Base-by-base conservation (phyloP, 1,284 basidiomycete species). In the Ceratobasidium sp. region DNA sequence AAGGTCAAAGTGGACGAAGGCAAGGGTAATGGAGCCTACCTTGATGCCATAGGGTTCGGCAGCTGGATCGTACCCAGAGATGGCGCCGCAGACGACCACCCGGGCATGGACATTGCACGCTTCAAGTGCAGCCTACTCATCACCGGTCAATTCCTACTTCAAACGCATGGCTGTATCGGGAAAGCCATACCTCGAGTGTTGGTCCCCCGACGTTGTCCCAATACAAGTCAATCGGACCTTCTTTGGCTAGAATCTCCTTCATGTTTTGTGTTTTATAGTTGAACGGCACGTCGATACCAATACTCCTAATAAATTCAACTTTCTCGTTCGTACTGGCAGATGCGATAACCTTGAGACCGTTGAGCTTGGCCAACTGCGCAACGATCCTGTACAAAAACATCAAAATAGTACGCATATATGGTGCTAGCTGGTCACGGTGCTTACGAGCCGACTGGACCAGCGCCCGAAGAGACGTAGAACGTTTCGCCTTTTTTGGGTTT, bases 391-490 rank as follows among this genome's bases (percentile, higher is more conserved):
- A 16, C 20, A n/a, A 27, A 14, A 8, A 38, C 6, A 6, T 65
- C 27, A 62, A 27, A 33, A n/a, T 33, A 23, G 4, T 44, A n/a
- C 44, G 35, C 70, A 30, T 60, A 27, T 14, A 48, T 6, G 52
- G 50, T n/a, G 60, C n/a, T 35, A 30, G n/a, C 65, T 46, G 18
- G n/a, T 30, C 27, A 50, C 55, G n/a, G 30, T 20, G 84, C 87
- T 80, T 74, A 87, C 88, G 82, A 85, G 81, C 81, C 85, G 79
- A 86, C 89, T 0, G 86, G 85, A 8, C 88, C 88, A 18, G 88
- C 89, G 2, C 88, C 90, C 3, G 88, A 87, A 4, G 86, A 87
- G 23, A 92, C 86, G 73, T 90, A 89, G 27, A 89, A 86, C 0
- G 85, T 87, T 41, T 92, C 90, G 4, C 90, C 89, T 83, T 88